A percentile compares a stretch with the other conserved stretches of the same genome.
These are phyloP conservation scores for Backusella tuberculispora DNA, from an alignment of 192 early-diverging fungal species.

Conservation along the genomic window DNA sequence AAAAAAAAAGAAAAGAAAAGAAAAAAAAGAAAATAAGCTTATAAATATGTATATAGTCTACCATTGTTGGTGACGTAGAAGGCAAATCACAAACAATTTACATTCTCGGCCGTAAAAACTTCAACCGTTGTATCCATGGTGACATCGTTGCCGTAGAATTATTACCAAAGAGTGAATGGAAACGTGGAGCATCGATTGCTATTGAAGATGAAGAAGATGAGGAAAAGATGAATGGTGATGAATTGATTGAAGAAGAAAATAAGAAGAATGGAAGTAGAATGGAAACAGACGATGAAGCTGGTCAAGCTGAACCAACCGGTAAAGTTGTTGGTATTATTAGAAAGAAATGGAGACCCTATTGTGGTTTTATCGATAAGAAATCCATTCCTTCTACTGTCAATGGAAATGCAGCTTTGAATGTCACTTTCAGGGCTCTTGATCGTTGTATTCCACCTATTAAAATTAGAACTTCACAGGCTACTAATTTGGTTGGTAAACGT, in stretches of 20 bases:
- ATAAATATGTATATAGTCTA: conserved; percentile 53
- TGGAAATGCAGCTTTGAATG: conserved; percentile 65
- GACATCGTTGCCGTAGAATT: conserved; percentile 90
- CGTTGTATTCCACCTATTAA: conserved; percentile 91
- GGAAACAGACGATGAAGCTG: conserved; percentile 58
- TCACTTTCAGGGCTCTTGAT: conserved; percentile 92
- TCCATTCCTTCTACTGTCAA: conserved; percentile 60
- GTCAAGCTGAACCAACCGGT: conserved; percentile 70
- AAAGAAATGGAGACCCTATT: conserved; percentile 92
- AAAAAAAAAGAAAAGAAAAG: neutral
- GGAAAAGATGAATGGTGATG: conserved; percentile 45
- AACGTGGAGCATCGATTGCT: conserved; percentile 67
- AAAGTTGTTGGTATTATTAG: conserved; percentile 92
- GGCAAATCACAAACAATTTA: conserved; percentile 76
- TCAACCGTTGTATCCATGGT: conserved; percentile 93
- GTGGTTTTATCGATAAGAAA: conserved; percentile 86
- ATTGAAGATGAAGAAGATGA: conserved; percentile 78
- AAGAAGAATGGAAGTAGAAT: conserved; percentile 54
- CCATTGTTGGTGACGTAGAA: conserved; percentile 73
- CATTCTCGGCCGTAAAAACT: conserved; percentile 78
- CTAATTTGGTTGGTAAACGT: conserved; percentile 75
- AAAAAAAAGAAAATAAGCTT: neutral
- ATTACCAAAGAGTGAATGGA: conserved; percentile 87
- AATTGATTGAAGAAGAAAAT: conserved; percentile 48
- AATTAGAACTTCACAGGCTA: conserved; percentile 89